Percentiles rank a stretch among this genome's conserved stretches.
phyloP scores from a whole-genome alignment of 2,329 filamentous ascomycete species.

The Xylariaceae sp. region DNA sequence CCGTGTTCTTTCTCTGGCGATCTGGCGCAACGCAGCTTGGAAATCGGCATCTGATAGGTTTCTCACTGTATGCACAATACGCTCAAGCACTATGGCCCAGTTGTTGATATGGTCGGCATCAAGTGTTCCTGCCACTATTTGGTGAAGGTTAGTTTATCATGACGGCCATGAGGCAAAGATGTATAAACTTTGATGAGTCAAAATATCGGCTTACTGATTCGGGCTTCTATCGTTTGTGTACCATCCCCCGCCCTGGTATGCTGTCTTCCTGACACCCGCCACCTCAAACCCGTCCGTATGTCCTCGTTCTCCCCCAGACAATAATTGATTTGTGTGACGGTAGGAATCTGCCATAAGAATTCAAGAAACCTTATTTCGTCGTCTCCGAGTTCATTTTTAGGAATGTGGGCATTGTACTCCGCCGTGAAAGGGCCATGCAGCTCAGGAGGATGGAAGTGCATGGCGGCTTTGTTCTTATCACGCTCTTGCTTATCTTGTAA shows the following conservation, averaged over 20 bases:
- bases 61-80: conserved; percentile 8
- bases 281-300: conserved; percentile 7
- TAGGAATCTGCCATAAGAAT: conserved; percentile 5
- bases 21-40: background rate
- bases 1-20: background rate
- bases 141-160: too few species aligned
- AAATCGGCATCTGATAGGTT: background rate
- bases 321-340: background rate
- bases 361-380: background rate
- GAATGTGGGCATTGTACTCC: background rate
- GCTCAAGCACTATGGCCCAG: conserved; percentile 19
- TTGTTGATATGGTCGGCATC: conserved; percentile 22
- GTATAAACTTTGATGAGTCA: too few species aligned
- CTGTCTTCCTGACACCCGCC: conserved; percentile 5
- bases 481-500: too few species aligned
- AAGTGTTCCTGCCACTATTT: conserved; percentile 23
- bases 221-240: conserved; percentile 9
- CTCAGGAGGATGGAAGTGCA: too few species aligned
- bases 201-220: too few species aligned
- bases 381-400: background rate
- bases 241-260: background rate
- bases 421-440: background rate
- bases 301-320: background rate
- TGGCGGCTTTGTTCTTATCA: too few species aligned
- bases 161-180: too few species aligned